phyloP scores from a whole-genome alignment of 306 rosid species.

The Gastrolobium villosum region DNA sequence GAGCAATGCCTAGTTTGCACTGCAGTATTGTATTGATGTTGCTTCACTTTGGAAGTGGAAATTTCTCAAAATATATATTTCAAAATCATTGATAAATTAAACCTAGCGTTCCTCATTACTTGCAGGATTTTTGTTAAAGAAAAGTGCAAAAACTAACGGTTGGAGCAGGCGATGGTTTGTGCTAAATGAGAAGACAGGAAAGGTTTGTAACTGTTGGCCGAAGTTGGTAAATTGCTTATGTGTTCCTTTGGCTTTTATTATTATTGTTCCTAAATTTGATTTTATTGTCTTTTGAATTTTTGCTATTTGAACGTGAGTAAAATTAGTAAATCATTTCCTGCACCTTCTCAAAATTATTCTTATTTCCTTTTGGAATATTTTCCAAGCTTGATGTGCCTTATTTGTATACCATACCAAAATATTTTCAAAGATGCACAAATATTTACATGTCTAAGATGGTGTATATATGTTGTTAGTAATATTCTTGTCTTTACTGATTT shows the following conservation, averaged over 20 bases:
- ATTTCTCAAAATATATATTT: constrained; percentile 22
- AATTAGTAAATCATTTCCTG: background rate
- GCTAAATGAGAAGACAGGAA: constrained; percentile 93
- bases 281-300: background rate
- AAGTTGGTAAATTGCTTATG: background rate
- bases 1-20: constrained; percentile 1
- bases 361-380: background rate
- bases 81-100: constrained; percentile 2
- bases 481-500: background rate
- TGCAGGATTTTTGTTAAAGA: constrained; percentile 87
- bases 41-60: constrained; percentile 29
- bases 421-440: background rate
- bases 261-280: background rate
- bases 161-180: constrained; percentile 99
- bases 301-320: background rate
- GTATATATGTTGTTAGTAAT: background rate
- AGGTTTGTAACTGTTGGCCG: constrained; percentile 64
- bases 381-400: background rate
- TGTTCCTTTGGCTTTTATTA: constrained; percentile 8
- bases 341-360: background rate
- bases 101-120: constrained; percentile 30
- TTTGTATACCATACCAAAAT: background rate
- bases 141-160: constrained; percentile 90
- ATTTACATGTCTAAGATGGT: background rate
- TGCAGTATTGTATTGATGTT: background rate